These are phyloP conservation scores for Naganishia onofrii DNA, from an alignment of 768 basidiomycete species.

Conservation along the genomic window DNA sequence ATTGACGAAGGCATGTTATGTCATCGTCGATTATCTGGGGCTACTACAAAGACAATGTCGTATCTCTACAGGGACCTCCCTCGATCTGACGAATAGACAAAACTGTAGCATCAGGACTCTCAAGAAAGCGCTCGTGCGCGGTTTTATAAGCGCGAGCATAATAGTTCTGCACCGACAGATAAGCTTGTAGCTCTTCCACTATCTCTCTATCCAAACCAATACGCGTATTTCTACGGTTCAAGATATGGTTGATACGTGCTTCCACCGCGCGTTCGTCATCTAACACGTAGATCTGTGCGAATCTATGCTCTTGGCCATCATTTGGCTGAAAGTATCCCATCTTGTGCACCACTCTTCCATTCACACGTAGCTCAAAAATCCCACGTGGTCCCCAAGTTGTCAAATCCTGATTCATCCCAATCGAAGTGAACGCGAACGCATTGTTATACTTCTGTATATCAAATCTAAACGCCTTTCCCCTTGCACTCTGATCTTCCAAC, in stretches of 20 bases:
- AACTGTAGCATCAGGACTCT: constrained; percentile 8
- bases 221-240: not conserved
- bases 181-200: not conserved
- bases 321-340: constrained; percentile 23
- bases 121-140: not conserved
- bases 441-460: constrained; percentile 36
- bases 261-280: constrained; percentile 21
- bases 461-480: constrained; percentile 21
- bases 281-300: constrained; percentile 32
- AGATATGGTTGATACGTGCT: constrained; percentile 4
- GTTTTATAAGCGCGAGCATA: not conserved
- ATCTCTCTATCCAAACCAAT: not conserved
- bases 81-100: constrained; percentile 21
- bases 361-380: constrained; percentile 19
- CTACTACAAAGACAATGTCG: too few relatives aligned
- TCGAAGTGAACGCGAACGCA: constrained; percentile 31
- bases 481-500: not conserved
- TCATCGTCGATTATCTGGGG: too few relatives aligned
- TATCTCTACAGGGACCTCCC: too few relatives aligned
- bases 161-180: not conserved
- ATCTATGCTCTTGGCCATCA: not conserved
- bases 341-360: constrained; percentile 30
- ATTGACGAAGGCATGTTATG: too few relatives aligned
- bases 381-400: not conserved
- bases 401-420: constrained; percentile 27